Base-by-base conservation (phyloP, 352 stramenopile species). In the Detonula confervacea region DNA sequence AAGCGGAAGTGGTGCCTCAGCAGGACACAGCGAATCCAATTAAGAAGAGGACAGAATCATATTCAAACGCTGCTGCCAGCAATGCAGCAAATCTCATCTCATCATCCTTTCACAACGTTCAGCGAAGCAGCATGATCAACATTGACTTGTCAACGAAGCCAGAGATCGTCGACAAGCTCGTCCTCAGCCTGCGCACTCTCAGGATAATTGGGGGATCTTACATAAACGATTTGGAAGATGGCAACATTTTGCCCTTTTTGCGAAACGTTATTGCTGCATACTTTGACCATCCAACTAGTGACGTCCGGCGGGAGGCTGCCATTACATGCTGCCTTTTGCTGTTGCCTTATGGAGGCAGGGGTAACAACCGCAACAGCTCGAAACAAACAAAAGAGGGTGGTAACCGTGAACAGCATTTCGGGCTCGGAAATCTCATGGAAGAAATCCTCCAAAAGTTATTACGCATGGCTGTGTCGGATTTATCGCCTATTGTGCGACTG, bases 201-300 rank as follows among this genome's bases (percentile, higher is more conserved):
- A 96, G 96, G 65, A 96, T 92, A 57, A 98, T 99, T 80, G 83
- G 88, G n/a, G 84, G 87, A 30, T 81, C 67, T 14, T 84, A 83
- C 64, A 85, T 87, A 11, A 78, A 75, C 42, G 81, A 77, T 46
- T 91, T 95, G 64, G 96, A 98, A 61, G 94, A 93, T 59, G 92
- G 94, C 11, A 95, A 98, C 52, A 97, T 95, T 5, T 79, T 99
- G 44, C 96, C 97, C 6, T 98, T 98, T 84, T 94, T 98, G 12
- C 91, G 95, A 18, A 95, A 98, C 76, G 97, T 97, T 29, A 96
- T 98, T 35, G 86, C 94, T 0, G 74, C 95, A 33, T 98, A 98
- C 74, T 83, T 99, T 29, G 94, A 91, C 30, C 96, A 98, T 68
- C 87, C 92, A 4, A 95, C 97, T 27, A 87, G 87, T 18, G 90